Evolutionary conservation across 2,329 filamentous ascomycete species (phyloP).

Genomic region (Xylariales sp.): DNA sequence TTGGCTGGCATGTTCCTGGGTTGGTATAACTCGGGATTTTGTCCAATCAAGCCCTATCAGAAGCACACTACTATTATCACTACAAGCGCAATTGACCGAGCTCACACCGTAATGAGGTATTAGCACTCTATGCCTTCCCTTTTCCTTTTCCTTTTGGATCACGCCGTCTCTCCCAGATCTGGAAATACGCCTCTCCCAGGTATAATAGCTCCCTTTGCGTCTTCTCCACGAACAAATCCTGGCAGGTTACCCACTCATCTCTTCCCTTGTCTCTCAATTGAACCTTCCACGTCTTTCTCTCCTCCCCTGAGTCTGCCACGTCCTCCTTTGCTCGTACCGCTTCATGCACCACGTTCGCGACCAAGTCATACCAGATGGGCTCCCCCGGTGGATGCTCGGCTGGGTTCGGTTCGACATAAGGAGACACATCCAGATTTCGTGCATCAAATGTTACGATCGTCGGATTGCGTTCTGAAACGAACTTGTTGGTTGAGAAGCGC

Average conservation of each 20-base stretch:
- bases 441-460: constrained; percentile 97
- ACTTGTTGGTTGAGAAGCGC: constrained; percentile 95
- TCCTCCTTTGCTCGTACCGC: constrained; percentile 73
- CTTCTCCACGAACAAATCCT: constrained; percentile 89
- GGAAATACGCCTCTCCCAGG: constrained; percentile 88
- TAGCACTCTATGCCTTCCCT: no score
- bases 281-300: constrained; percentile 86
- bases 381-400: constrained; percentile 65
- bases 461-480: constrained; percentile 90
- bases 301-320: constrained; percentile 85
- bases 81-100: no score
- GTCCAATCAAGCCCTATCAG: no score
- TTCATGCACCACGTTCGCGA: constrained; percentile 90
- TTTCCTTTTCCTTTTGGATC: constrained; percentile 35
- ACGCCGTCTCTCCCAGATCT: constrained; percentile 89
- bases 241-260: constrained; percentile 86
- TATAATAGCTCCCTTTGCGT: constrained; percentile 86
- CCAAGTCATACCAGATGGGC: constrained; percentile 90
- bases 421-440: constrained; percentile 76
- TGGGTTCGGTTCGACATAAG: constrained; percentile 87
- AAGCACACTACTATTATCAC: no score
- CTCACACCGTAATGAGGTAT: no score
- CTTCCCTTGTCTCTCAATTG: constrained; percentile 78
- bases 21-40: no score
- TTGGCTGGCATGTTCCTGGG: no score